Percentiles rank a stretch among this genome's conserved stretches.
Evolutionary conservation across 2,329 filamentous ascomycete genomes (phyloP).

Genomic region (Ilyonectria robusta): DNA sequence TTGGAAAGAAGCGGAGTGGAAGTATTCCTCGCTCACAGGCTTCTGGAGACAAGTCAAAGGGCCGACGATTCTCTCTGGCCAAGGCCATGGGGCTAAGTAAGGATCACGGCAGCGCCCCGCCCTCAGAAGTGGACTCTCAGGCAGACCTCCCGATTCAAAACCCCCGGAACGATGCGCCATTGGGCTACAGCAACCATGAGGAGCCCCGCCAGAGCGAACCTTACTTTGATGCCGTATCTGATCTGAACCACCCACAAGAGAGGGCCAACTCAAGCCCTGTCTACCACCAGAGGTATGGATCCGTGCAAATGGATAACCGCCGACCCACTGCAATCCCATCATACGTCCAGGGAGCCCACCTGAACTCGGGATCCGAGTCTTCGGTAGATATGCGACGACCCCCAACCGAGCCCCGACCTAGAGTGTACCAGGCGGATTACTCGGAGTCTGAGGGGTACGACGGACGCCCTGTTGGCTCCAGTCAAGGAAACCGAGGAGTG

Average conservation of each 20-base stretch:
- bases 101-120: constrained; percentile 63
- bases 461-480: constrained; percentile 55
- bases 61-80: constrained; percentile 79
- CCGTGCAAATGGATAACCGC: constrained; percentile 57
- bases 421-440: constrained; percentile 61
- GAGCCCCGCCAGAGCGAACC: constrained; percentile 55
- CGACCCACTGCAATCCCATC: constrained; percentile 61
- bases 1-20: constrained; percentile 80
- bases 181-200: constrained; percentile 54
- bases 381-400: constrained; percentile 65
- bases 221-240: constrained; percentile 58
- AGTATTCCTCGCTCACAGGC: constrained; percentile 71
- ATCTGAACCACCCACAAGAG: constrained; percentile 54
- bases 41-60: constrained; percentile 69
- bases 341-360: constrained; percentile 61
- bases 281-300: constrained; percentile 60
- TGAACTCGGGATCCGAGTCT: constrained; percentile 68
- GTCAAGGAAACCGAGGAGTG: constrained; percentile 64
- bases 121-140: constrained; percentile 65
- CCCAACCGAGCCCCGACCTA: constrained; percentile 55
- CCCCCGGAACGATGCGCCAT: constrained; percentile 47
- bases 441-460: constrained; percentile 61
- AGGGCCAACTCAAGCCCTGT: constrained; percentile 53
- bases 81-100: constrained; percentile 74
- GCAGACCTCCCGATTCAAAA: constrained; percentile 68